These are phyloP conservation scores for Xylaria digitata DNA, from an alignment of 2,329 filamentous ascomycete species.

Conservation along the genomic window DNA sequence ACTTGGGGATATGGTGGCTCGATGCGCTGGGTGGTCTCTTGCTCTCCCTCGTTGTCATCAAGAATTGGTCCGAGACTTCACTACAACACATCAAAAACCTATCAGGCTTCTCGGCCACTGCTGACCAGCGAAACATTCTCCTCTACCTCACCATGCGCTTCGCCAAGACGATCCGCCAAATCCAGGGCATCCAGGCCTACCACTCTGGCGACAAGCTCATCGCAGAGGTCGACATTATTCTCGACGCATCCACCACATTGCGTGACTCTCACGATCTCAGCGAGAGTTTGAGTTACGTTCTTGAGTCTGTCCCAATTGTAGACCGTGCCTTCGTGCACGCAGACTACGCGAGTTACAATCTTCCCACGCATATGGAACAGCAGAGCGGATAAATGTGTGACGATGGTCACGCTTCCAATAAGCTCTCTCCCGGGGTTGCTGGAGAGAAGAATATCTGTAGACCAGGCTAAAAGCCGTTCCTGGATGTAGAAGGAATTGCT, in stretches of 20 bases:
- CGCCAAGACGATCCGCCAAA: conserved; percentile 85
- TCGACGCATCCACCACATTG: conserved; percentile 79
- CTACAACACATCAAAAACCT: conserved; percentile 83
- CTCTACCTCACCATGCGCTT: conserved; percentile 95
- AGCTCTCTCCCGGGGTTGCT: neutral
- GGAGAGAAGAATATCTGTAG: neutral
- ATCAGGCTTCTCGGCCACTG: conserved; percentile 80
- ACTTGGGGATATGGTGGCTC: conserved; percentile 83
- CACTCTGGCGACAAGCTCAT: conserved; percentile 88
- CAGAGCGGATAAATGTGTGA: conserved; percentile 34
- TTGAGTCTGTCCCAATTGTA: conserved; percentile 85
- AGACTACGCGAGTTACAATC: conserved; percentile 71
- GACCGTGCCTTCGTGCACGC: conserved; percentile 77
- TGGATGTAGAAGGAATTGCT: neutral
- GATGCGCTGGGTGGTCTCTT: conserved; percentile 82
- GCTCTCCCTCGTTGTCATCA: conserved; percentile 81
- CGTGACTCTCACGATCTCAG: conserved; percentile 85
- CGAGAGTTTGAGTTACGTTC: conserved; percentile 76
- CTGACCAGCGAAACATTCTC: conserved; percentile 84
- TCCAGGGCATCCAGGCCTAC: conserved; percentile 86
- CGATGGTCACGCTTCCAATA: neutral
- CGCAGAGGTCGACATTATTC: conserved; percentile 84
- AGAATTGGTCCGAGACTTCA: conserved; percentile 81
- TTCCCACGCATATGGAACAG: conserved; percentile 68
- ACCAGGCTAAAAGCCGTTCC: neutral